Conservation (phyloP, 495 filamentous ascomycete species). For the Penicillium diatomitis region DNA sequence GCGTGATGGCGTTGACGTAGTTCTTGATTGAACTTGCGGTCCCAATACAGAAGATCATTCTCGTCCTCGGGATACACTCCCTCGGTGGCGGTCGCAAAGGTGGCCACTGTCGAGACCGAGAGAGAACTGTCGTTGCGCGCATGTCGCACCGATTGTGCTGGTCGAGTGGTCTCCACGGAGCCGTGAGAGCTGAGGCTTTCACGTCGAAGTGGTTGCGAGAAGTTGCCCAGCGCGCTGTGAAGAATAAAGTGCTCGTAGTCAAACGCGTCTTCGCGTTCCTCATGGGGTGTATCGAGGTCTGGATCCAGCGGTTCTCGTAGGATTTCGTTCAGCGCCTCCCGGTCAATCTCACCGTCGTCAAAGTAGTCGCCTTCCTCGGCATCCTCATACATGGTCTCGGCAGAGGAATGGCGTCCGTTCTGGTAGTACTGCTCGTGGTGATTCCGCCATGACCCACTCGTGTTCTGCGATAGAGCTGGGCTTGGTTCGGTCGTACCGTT, state of each 20-base stretch:
- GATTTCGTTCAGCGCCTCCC: conserved; percentile 37
- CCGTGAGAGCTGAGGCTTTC: conserved; percentile 53
- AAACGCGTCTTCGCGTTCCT: conserved; percentile 94
- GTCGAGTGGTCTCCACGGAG: conserved; percentile 66
- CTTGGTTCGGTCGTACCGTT: conserved; percentile 5
- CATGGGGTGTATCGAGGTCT: conserved; percentile 50
- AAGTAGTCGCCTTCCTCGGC: conserved; percentile 37
- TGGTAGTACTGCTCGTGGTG: conserved; percentile 7
- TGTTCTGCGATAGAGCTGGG: conserved; percentile 6
- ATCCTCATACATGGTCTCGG: conserved; percentile 51
- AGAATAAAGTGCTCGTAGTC: conserved; percentile 96
- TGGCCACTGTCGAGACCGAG: conserved; percentile 67
- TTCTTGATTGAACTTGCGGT: conserved; percentile 34
- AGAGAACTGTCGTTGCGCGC: conserved; percentile 48
- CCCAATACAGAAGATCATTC: conserved; percentile 36
- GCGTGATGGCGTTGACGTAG: conserved; percentile 18
- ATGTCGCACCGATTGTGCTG: conserved; percentile 20
- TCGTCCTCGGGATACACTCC: conserved; percentile 37
- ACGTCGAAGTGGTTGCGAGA: conserved; percentile 42
- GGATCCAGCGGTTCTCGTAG: conserved; percentile 35
- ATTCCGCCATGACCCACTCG: neutral
- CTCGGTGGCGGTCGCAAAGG: conserved; percentile 79
- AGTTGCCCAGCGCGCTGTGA: conserved; percentile 78
- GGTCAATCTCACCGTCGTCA: conserved; percentile 44
- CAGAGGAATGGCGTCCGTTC: conserved; percentile 30